phyloP scores from a whole-genome alignment of 2,329 filamentous ascomycete genomes.

The Colletotrichum shisoi region DNA sequence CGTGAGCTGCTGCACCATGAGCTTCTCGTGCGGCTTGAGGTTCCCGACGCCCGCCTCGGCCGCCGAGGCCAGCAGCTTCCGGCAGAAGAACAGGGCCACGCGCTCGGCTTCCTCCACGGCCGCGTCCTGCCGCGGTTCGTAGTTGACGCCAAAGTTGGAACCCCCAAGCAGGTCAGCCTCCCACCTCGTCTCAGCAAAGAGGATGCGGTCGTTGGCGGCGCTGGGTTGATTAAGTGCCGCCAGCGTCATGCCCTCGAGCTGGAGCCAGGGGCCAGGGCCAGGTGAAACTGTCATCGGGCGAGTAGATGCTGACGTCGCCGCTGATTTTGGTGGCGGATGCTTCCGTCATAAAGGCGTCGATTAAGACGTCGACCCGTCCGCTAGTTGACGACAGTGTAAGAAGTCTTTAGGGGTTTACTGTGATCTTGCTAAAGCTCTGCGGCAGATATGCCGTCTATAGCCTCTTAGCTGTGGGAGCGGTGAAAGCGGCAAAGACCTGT shows the following conservation, averaged over 20 bases:
- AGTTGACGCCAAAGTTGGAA: neutral
- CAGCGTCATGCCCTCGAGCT: conserved; percentile 9
- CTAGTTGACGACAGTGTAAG: neutral
- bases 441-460: conserved; percentile 6
- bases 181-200: conserved; percentile 22
- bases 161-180: neutral
- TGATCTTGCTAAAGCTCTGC: conserved; percentile 19
- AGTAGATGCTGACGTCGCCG: conserved; percentile 23
- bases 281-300: neutral
- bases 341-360: conserved; percentile 15
- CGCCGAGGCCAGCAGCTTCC: neutral
- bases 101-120: conserved; percentile 15
- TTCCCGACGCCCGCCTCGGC: conserved; percentile 3
- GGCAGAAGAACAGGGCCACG: conserved; percentile 21
- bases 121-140: conserved; percentile 1
- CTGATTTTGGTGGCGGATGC: neutral
- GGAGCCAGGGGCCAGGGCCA: conserved; percentile 16
- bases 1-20: conserved; percentile 7
- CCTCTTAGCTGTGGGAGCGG: conserved; percentile 8
- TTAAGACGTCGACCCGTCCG: conserved; percentile 1
- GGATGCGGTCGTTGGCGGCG: conserved; percentile 19
- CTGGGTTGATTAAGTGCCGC: conserved; percentile 3
- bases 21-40: conserved; percentile 12
- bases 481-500: conserved; percentile 15
- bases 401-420: neutral